Conservation (phyloP, 192 early-diverging fungal genomes). For the Spinellus fusiger region DNA sequence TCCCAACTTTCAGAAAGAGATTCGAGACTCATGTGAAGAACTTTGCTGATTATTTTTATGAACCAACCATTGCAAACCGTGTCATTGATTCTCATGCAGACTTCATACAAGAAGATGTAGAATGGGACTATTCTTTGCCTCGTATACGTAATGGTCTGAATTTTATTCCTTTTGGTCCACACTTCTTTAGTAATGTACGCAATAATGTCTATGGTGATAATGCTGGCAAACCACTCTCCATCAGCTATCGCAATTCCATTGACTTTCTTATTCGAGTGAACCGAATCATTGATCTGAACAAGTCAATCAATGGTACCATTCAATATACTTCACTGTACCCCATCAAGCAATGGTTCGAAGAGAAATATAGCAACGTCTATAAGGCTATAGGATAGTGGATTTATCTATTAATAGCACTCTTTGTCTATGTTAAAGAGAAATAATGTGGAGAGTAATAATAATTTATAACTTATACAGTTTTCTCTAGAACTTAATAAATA, state of each 20-base stretch:
- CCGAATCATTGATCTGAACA: conserved; percentile 1
- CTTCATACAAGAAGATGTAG: conserved; percentile 19
- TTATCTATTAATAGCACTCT: no score
- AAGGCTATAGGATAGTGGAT: no score
- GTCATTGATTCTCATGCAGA: conserved; percentile 15
- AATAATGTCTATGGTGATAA: background rate
- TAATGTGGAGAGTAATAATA: no score
- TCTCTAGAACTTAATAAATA: no score
- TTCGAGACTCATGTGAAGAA: conserved; percentile 4
- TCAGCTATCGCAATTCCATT: background rate
- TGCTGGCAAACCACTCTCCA: background rate
- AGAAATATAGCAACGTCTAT: conserved; percentile 2
- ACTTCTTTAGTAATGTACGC: background rate
- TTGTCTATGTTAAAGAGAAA: no score
- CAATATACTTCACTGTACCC: conserved; percentile 15
- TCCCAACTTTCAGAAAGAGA: conserved; percentile 5
- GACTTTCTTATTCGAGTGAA: conserved; percentile 16
- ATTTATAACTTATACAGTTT: no score
- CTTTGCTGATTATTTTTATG: conserved; percentile 4
- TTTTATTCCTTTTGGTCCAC: background rate
- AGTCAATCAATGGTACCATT: conserved; percentile 15
- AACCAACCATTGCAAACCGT: background rate
- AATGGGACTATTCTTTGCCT: conserved; percentile 17
- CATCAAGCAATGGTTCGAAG: conserved; percentile 22
- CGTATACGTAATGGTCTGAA: conserved; percentile 4